A percentile compares a stretch with the other conserved stretches of the same genome.
Evolutionary conservation across 1,284 basidiomycete genomes (phyloP).

Genomic region (Volvariella surrecta): DNA sequence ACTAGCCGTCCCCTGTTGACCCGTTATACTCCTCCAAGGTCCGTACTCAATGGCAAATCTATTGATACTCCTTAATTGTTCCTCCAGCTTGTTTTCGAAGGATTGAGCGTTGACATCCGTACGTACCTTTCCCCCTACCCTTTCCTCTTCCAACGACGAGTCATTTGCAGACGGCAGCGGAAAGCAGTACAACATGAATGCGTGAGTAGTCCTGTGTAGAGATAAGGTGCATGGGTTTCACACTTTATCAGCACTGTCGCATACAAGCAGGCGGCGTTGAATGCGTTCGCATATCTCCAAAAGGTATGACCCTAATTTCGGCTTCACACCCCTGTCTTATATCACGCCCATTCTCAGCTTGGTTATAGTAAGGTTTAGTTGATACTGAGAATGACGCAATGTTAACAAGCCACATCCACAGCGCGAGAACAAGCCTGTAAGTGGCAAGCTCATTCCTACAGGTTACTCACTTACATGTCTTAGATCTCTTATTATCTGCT

Average conservation of each 20-base stretch:
- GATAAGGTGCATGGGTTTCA: background rate
- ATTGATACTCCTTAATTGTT: background rate
- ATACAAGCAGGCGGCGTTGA: conserved; percentile 73
- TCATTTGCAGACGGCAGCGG: conserved; percentile 52
- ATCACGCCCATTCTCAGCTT: conserved; percentile 25
- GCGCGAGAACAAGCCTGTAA: conserved; percentile 66
- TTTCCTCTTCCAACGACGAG: background rate
- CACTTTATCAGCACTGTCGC: conserved; percentile 47
- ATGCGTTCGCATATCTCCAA: conserved; percentile 68
- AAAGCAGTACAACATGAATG: conserved; percentile 72
- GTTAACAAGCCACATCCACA: too few relatives aligned
- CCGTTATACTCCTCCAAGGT: conserved; percentile 66
- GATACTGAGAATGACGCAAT: background rate
- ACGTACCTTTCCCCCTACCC: conserved; percentile 14
- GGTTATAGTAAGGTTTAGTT: conserved; percentile 50
- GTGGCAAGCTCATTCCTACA: conserved; percentile 14
- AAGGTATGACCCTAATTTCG: conserved; percentile 34
- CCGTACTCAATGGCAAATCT: conserved; percentile 5
- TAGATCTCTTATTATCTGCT: conserved; percentile 65
- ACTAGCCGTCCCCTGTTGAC: conserved; percentile 64
- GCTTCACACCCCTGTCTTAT: background rate
- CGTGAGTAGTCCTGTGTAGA: conserved; percentile 30
- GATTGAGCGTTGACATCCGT: conserved; percentile 67
- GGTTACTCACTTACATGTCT: background rate
- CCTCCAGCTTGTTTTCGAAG: conserved; percentile 57